Evolutionary conservation across 2,329 filamentous ascomycete species (phyloP).

Genomic region (Phyllosticta paracitricarpa): DNA sequence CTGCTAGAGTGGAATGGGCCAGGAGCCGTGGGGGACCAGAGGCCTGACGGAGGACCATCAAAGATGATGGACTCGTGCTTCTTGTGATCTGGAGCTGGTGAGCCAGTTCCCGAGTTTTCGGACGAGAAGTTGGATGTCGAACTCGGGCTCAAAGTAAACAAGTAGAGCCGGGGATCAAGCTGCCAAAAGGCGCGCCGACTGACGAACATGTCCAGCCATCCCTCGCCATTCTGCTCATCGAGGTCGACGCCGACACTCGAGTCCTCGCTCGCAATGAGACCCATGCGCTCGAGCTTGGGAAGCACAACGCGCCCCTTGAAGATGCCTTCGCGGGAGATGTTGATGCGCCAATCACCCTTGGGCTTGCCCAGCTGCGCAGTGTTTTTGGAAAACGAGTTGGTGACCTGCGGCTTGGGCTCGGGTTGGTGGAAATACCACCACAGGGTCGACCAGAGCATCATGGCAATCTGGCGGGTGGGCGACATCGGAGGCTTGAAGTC

Average conservation of each 20-base stretch:
- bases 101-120: slow-evolving; percentile 40
- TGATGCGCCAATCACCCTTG: slow-evolving; percentile 76
- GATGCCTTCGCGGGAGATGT: slow-evolving; percentile 78
- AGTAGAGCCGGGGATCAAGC: slow-evolving; percentile 72
- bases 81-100: slow-evolving; percentile 26
- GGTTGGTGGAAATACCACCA: slow-evolving; percentile 97
- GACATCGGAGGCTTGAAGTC: slow-evolving; percentile 74
- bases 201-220: slow-evolving; percentile 75
- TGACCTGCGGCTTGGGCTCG: slow-evolving; percentile 55
- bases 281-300: slow-evolving; percentile 89
- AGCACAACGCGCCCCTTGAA: slow-evolving; percentile 74
- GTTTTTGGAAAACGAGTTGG: slow-evolving; percentile 50
- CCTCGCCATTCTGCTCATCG: slow-evolving; percentile 51
- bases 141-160: slow-evolving; percentile 69
- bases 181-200: slow-evolving; percentile 84
- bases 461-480: slow-evolving; percentile 79
- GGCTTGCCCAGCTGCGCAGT: slow-evolving; percentile 62
- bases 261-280: slow-evolving; percentile 66
- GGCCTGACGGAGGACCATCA: slow-evolving; percentile 23
- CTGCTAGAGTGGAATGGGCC: slow-evolving; percentile 74
- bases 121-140: slow-evolving; percentile 42
- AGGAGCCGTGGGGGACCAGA: slow-evolving; percentile 32
- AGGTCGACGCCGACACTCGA: slow-evolving; percentile 60
- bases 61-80: slow-evolving; percentile 17
- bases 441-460: slow-evolving; percentile 92